These are phyloP conservation scores for Oryza nivara DNA, from an alignment of 176 grass and related monocot species.

Conservation along the genomic window DNA sequence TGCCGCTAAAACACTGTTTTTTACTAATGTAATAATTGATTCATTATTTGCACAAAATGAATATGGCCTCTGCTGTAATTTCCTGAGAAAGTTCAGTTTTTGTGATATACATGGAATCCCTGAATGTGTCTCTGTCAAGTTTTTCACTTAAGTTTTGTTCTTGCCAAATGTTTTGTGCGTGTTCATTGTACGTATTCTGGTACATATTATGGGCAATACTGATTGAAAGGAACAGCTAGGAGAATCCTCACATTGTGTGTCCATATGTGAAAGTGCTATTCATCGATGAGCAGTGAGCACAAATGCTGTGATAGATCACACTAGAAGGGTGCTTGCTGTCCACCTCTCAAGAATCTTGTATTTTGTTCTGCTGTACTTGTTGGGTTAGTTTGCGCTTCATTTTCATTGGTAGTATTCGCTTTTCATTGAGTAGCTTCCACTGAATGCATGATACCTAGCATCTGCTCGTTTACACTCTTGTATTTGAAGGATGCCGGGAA, in stretches of 20 bases:
- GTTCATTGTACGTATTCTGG: not conserved
- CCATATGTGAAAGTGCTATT: not conserved
- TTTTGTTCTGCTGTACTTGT: not conserved
- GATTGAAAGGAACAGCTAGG: not conserved
- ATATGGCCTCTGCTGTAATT: not conserved
- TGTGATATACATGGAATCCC: not conserved
- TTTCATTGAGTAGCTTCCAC: slow-evolving; percentile 45
- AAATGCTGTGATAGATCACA: slow-evolving; percentile 25
- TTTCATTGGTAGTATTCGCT: slow-evolving; percentile 12
- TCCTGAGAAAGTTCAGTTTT: slow-evolving; percentile 16
- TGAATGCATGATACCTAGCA: slow-evolving; percentile 36
- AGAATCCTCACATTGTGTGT: slow-evolving; percentile 7
- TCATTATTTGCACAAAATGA: not conserved
- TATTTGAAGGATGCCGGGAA: slow-evolving; percentile 26
- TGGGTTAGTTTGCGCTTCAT: slow-evolving; percentile 15
- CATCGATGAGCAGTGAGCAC: not conserved
- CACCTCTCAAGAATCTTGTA: slow-evolving; percentile 22
- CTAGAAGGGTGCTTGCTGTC: slow-evolving; percentile 13
- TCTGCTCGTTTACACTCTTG: slow-evolving; percentile 23
- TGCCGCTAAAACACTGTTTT: not conserved
- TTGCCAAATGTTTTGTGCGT: not conserved
- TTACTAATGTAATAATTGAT: not conserved
- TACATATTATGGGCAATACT: not conserved
- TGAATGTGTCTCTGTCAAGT: not conserved
- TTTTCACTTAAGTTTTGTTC: not conserved